Evolutionary conservation across 805 yeast genomes (phyloP).

Genomic region (Debaryomyces prosopidis): DNA sequence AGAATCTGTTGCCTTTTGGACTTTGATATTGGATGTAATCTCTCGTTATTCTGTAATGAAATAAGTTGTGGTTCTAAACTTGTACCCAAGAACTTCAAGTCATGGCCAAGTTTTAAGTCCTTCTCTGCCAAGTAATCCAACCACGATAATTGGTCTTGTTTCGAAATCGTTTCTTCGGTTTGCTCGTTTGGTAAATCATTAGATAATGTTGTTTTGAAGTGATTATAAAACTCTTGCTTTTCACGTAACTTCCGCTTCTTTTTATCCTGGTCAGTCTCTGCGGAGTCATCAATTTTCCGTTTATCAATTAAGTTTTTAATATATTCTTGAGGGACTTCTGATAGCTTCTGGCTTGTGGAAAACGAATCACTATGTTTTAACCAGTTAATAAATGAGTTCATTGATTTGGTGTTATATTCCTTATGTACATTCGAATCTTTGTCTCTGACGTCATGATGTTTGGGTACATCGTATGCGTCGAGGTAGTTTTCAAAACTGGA

Average conservation of each 20-base stretch:
- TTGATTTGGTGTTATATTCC: conserved; percentile 34
- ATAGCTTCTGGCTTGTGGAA: conserved; percentile 21
- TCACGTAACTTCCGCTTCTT: conserved; percentile 35
- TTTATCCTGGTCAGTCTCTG: conserved; percentile 35
- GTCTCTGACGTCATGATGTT: conserved; percentile 10
- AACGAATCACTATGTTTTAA: conserved; percentile 27
- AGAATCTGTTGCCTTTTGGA: conserved; percentile 18
- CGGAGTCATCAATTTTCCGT: conserved; percentile 35
- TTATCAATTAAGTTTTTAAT: conserved; percentile 38
- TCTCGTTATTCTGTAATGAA: conserved; percentile 25
- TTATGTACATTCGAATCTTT: conserved; percentile 12
- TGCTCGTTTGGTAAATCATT: conserved; percentile 17
- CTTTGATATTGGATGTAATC: conserved; percentile 27
- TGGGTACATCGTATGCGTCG: conserved; percentile 42
- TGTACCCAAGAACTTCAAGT: conserved; percentile 33
- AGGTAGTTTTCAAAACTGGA: conserved; percentile 36
- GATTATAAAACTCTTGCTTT: conserved; percentile 41
- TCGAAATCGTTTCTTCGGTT: conserved; percentile 16
- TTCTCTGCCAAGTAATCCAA: conserved; percentile 38
- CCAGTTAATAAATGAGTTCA: conserved; percentile 42
- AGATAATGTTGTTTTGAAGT: conserved; percentile 29
- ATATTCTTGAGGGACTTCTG: conserved; percentile 29
- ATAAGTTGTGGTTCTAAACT: conserved; percentile 26
- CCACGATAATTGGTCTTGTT: conserved; percentile 33
- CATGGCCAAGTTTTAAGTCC: conserved; percentile 36